Conservation (phyloP, 2,329 filamentous ascomycete species). For the Penicillium nordicum region DNA sequence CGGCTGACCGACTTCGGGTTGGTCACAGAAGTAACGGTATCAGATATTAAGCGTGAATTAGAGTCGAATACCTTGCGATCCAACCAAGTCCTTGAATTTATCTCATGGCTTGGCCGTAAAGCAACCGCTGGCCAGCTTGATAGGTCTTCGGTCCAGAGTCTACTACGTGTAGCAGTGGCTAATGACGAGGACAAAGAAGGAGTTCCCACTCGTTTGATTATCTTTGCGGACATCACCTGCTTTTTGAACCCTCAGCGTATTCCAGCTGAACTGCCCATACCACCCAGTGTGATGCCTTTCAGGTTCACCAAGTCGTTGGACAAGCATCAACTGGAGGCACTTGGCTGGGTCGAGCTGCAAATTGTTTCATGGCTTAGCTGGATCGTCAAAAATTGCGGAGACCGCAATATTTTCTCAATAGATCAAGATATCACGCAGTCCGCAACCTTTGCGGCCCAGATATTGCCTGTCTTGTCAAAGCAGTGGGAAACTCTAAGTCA, state of each 20-base stretch:
- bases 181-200: constrained; percentile 57
- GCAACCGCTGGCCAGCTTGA: constrained; percentile 71
- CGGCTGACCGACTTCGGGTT: constrained; percentile 81
- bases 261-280: constrained; percentile 74
- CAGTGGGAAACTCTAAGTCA: constrained; percentile 78
- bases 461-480: constrained; percentile 79
- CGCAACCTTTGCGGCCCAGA: constrained; percentile 69
- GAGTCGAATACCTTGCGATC: constrained; percentile 77
- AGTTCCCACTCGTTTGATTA: constrained; percentile 67
- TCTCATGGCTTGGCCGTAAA: constrained; percentile 77
- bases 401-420: constrained; percentile 54
- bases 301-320: constrained; percentile 71
- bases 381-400: constrained; percentile 64
- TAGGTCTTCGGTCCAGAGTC: constrained; percentile 58
- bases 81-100: constrained; percentile 74
- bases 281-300: constrained; percentile 77
- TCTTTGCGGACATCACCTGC: constrained; percentile 69
- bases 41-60: constrained; percentile 79
- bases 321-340: constrained; percentile 65
- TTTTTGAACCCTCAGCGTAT: constrained; percentile 77
- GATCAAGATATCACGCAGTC: constrained; percentile 69
- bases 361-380: constrained; percentile 82
- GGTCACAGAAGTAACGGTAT: constrained; percentile 80
- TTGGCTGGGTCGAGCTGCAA: constrained; percentile 84
- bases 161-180: constrained; percentile 68